Evolutionary conservation across 2,329 filamentous ascomycete genomes (phyloP).

Genomic region (Capronia americana): DNA sequence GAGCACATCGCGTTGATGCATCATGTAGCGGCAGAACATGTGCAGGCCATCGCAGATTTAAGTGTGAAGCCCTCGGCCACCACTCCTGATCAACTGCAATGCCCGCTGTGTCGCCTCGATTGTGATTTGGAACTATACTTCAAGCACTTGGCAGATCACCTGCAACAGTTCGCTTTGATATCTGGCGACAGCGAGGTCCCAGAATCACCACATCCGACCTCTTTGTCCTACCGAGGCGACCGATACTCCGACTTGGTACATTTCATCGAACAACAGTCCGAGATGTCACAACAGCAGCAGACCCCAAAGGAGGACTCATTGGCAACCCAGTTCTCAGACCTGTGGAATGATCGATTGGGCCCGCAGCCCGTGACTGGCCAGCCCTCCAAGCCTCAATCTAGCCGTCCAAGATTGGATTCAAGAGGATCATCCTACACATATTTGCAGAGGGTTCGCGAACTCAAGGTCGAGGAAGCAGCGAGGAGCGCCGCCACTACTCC

Average conservation of each 20-base stretch:
- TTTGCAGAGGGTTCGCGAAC: background rate
- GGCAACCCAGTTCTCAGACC: background rate
- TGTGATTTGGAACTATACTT: background rate
- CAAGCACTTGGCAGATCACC: constrained; percentile 6
- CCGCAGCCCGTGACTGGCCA: background rate
- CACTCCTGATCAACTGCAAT: background rate
- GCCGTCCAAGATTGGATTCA: background rate
- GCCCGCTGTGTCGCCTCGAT: background rate
- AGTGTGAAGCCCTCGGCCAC: background rate
- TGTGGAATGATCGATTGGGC: background rate
- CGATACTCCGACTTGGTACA: background rate
- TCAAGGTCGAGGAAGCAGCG: background rate
- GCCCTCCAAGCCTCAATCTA: background rate
- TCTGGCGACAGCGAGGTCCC: background rate
- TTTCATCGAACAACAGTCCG: background rate
- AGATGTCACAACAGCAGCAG: background rate
- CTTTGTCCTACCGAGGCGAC: background rate
- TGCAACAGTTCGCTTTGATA: constrained; percentile 6
- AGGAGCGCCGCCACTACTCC: background rate
- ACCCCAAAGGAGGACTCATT: background rate
- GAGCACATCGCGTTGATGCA: background rate
- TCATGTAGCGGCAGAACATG: background rate
- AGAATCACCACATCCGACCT: background rate
- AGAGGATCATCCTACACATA: background rate
- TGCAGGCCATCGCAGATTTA: background rate